Evolutionary conservation across 345 rosid species (phyloP).

Genomic region (Populus simonii): DNA sequence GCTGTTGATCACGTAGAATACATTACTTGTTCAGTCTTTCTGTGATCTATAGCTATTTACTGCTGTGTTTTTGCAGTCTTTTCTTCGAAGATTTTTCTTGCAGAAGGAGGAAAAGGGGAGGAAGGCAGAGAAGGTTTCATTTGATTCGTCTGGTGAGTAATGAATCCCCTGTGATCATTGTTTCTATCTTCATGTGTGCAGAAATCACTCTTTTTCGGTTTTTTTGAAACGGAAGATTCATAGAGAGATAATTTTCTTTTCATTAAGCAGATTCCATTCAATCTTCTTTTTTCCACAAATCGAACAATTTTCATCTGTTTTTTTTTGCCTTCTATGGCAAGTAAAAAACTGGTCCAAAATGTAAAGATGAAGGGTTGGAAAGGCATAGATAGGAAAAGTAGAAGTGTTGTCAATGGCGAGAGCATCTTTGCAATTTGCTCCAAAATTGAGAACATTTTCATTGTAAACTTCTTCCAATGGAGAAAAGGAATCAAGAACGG

Average conservation of each 20-base stretch:
- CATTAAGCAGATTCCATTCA: constrained; percentile 14
- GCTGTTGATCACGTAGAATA: background rate
- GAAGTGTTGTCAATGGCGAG: background rate
- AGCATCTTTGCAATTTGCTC: constrained; percentile 24
- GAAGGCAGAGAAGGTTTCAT: constrained; percentile 20
- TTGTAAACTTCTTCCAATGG: constrained; percentile 19
- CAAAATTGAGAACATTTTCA: constrained; percentile 40
- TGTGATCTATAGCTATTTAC: background rate
- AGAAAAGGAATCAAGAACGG: constrained; percentile 25
- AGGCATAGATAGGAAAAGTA: background rate
- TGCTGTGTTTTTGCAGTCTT: constrained; percentile 27
- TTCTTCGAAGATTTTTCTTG: constrained; percentile 37
- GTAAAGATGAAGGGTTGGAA: constrained; percentile 3
- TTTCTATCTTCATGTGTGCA: background rate
- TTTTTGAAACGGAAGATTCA: background rate
- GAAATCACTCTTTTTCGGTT: background rate
- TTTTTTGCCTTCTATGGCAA: background rate
- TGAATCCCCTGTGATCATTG: background rate
- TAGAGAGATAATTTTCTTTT: background rate
- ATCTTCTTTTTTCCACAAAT: background rate
- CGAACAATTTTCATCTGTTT: background rate
- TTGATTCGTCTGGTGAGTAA: constrained; percentile 34
- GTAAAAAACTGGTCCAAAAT: background rate
- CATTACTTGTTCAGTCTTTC: background rate
- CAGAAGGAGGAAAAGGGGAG: constrained; percentile 30